These are phyloP conservation scores for Prosopis cineraria DNA, from an alignment of 306 rosid species.

Conservation along the genomic window DNA sequence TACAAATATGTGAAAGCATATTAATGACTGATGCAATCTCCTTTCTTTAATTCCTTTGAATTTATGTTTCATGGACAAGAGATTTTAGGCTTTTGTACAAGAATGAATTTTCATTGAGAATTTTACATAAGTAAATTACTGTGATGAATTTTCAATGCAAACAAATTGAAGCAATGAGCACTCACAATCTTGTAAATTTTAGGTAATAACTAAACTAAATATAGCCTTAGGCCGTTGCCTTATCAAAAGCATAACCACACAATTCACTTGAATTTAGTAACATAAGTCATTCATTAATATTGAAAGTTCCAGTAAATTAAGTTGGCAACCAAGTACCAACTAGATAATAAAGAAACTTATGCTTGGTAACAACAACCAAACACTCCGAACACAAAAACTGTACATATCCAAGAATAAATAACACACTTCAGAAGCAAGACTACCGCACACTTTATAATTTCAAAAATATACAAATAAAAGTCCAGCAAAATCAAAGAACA, in stretches of 20 bases:
- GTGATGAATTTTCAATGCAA: neutral
- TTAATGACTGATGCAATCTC: neutral
- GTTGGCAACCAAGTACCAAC: neutral
- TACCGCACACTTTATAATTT: neutral
- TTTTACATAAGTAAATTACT: neutral
- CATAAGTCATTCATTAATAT: neutral
- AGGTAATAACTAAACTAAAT: neutral
- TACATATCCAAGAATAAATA: neutral
- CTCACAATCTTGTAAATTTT: neutral
- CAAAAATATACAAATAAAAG: neutral
- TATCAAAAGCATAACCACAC: neutral
- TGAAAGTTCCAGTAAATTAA: neutral
- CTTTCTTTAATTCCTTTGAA: neutral
- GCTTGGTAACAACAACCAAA: neutral
- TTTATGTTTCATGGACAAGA: neutral
- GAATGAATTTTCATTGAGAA: neutral
- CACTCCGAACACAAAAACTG: neutral
- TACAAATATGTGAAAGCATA: neutral
- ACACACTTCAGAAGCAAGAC: neutral
- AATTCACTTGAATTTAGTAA: neutral
- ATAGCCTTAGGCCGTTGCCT: neutral
- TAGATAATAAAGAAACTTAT: neutral
- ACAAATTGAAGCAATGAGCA: neutral
- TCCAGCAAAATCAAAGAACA: neutral
- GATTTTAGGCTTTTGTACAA: neutral